Base-by-base conservation (phyloP, 257 asterid genomes). In the Euphrasia confusa region DNA sequence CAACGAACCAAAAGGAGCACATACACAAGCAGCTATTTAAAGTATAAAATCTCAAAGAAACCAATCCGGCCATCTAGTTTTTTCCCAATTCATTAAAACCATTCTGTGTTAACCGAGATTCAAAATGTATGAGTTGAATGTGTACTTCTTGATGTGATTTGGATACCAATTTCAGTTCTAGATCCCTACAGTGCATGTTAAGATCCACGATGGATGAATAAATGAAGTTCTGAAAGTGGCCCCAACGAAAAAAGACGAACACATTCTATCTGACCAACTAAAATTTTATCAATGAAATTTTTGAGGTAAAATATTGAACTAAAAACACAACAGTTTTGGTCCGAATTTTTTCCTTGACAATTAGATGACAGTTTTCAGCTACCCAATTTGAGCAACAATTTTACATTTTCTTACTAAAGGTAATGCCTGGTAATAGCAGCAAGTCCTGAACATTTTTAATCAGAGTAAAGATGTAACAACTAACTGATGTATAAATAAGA, bases 241-340 rank as follows among this genome's bases (percentile, higher is more conserved):
- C 61, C 24, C n/a, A 14, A 42, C 5, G 30, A 60, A 18, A 62
- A 62, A 62, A 14, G 52, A 63, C 12, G 4, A 44, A 62, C 27
- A 7, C 33, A 14, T 58, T 33, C 39, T 3, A 47, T 24, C 14
- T 63, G 35, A 18, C 33, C 26, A 53, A 49, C 33, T 18, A 64
- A 14, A 15, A 64, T 30, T 30, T 52, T 2, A 64, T 12, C 24
- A 0, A 24, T 14, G 35, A 52, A 59, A 18, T 13, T 28, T 60
- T 26, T 30, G 48, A 60, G 56, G 30, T 53, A 53, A 30, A 24
- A 40, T 10, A 55, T 56, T 18, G 28, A 70, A 42, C 60, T 30
- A 63, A 24, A 32, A 33, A 14, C 60, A 14, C 49, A 15, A 32
- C 17, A 24, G 42, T 7, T 15, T 35, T 50, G 18, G 17, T 30